Evolutionary conservation across 2,329 filamentous ascomycete genomes (phyloP), one percentile per base, ranked within the genome.

Genomic region (Cladophialophora carrionii): DNA sequence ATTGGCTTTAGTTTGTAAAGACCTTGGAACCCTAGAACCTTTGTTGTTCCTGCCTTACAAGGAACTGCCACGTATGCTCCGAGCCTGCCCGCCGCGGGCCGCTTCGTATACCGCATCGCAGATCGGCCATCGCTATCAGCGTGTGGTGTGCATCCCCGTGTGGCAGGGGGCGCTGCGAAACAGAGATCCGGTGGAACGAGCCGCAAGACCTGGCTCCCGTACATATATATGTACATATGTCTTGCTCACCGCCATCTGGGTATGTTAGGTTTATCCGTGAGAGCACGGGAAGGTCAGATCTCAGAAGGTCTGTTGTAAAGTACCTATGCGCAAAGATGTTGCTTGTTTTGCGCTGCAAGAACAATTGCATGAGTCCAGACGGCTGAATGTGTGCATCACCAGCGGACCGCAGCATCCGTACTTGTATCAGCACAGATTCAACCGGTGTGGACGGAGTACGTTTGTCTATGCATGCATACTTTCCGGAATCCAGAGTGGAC

Each of bases 1-100:
- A 75, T 84, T 68, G 82, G 82, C 24, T 83, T 69, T 53, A 57
- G 59, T 20, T 34, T 69, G 41, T 69, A 10, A 65, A 20, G 20
- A 63, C 34, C 17, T 43, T 9, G 37, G n/a, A 7, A n/a, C 17
- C 37, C n/a, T 17, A 43, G 37, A n/a, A 7, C 8, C 17, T 17
- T 43, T 17, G 8, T 43, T 43, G 37, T 6, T 7, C 1, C 37
- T n/a, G 8, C 17, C 17, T 14, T 8, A 17, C 37, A n/a, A 12
- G 6, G 10, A 14, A 43, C 37, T 2, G 8, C 17, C 17, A 43
- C n/a, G 8, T 43, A 20, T 29, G 26, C 26, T 29, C 6, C 17
- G n/a, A 8, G 14, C 14, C 17, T 17, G 17, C 10, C 17, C 4
- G 5, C 17, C 37, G 8, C 3, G 17, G n/a, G 17, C 4, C 17